Percentiles rank a stretch among this genome's conserved stretches.
Conservation (phyloP, 257 asterid species). For the Solanum bulbocastanum region DNA sequence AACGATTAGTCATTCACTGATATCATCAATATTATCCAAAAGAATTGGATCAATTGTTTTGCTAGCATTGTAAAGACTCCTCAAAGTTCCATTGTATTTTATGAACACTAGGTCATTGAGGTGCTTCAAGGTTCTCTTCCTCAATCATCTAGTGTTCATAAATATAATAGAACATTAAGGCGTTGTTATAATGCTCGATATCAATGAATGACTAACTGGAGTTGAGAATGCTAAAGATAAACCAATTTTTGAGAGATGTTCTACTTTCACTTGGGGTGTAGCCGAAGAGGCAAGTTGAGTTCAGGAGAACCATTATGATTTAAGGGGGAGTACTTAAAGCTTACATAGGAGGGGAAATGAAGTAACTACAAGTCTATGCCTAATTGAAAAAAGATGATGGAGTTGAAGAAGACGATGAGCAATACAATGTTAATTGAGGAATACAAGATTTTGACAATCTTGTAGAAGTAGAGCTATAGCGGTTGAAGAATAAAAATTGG, state of each 20-base stretch:
- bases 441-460: not conserved
- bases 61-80: not conserved
- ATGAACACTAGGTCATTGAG: not conserved
- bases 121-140: not conserved
- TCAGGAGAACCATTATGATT: not conserved
- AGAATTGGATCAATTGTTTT: not conserved
- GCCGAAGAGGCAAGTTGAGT: not conserved
- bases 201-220: not conserved
- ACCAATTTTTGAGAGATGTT: not conserved
- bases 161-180: not conserved
- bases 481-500: not conserved
- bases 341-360: not conserved
- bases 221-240: not conserved
- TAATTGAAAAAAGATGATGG: not conserved
- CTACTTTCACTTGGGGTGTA: not conserved
- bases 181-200: not conserved
- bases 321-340: not conserved
- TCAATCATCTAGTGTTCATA: not conserved
- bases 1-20: not conserved
- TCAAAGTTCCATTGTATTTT: not conserved
- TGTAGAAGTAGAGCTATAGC: not conserved
- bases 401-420: not conserved
- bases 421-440: not conserved
- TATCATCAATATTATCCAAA: not conserved
- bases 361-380: not conserved